Evolutionary conservation across 768 basidiomycete species (phyloP), one percentile per base, ranked within the genome.

Genomic region (Termitomyces sp.): DNA sequence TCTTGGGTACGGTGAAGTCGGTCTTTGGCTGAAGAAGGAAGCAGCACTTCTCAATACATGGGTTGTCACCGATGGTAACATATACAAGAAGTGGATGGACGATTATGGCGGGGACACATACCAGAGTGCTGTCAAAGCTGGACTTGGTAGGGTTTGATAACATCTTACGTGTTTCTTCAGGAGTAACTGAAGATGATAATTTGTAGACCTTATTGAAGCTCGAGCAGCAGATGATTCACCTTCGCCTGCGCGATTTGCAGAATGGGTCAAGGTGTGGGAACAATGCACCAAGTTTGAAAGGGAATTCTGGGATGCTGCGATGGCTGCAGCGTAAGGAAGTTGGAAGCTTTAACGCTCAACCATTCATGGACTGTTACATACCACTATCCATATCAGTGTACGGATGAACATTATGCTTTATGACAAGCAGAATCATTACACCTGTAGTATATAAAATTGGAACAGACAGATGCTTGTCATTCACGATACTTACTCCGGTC

Each of bases 1-100:
- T 9, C 74, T 96, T 0, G 95, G 95, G 2, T 98, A 97, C 68
- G 95, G 95, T 12, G 91, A 96, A 69, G 92, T 95, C 0, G 95
- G 94, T 1, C 73, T 92, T 42, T 91, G 93, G 87, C 74, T 98
- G 34, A 81, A 85, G 69, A 82, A 78, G 37, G 79, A 87, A 59
- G 80, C 75, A 37, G 65, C 63, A 42, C 76, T 73, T 11, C 69
- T 65, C n/a, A 74, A 75, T 27, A 80, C 76, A 22, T 86, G 85
- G 80, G 81, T 89, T 20, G 66, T 76, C 37, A 67, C 85, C 56
- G 80, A 85, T 11, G 83, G 80, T 0, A 96, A 96, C 66, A 82
- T 85, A 5, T 97, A 95, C 70, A 77, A 77, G 45, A 68, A 75
- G 58, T 92, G 88, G 89, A 88, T 89, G 62, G 81, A 89, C 37